Evolutionary conservation across 2,329 filamentous ascomycete species (phyloP).

Genomic region (Ophiosphaerella korrae): DNA sequence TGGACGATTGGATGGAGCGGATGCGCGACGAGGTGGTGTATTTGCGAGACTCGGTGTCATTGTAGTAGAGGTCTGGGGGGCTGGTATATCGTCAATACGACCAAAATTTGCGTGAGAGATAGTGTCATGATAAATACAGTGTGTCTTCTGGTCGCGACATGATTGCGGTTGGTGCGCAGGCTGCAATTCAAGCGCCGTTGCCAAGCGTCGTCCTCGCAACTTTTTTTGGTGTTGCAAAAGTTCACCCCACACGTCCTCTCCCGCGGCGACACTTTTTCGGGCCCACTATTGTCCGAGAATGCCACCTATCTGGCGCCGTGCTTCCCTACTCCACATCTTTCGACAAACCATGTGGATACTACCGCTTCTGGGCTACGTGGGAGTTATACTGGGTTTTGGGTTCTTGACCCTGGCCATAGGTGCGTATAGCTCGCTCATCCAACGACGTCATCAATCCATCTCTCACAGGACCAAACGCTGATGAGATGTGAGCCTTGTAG

Average conservation of each 20-base stretch:
- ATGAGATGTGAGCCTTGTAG: constrained; percentile 51
- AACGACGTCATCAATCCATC: neutral
- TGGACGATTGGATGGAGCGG: constrained; percentile 89
- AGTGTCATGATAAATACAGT: constrained; percentile 63
- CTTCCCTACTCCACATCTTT: neutral
- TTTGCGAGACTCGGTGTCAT: constrained; percentile 93
- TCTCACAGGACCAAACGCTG: neutral
- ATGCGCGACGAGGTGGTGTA: constrained; percentile 97
- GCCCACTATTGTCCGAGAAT: constrained; percentile 21
- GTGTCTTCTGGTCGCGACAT: constrained; percentile 99
- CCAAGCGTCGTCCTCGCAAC: constrained; percentile 27
- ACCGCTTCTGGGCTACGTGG: constrained; percentile 86
- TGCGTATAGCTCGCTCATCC: constrained; percentile 43
- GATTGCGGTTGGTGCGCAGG: constrained; percentile 45
- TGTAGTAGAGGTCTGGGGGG: constrained; percentile 95
- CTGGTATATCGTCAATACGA: constrained; percentile 51
- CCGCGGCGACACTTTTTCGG: constrained; percentile 12
- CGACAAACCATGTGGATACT: constrained; percentile 83
- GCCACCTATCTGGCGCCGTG: constrained; percentile 34
- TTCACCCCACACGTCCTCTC: constrained; percentile 22
- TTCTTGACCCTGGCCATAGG: constrained; percentile 95
- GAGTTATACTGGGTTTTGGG: constrained; percentile 84
- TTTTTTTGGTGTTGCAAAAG: constrained; percentile 30
- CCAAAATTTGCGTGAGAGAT: constrained; percentile 11
- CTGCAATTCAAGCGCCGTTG: neutral